These are phyloP conservation scores for Macrocybe gigantea DNA, from an alignment of 768 basidiomycete species.

Conservation along the genomic window DNA sequence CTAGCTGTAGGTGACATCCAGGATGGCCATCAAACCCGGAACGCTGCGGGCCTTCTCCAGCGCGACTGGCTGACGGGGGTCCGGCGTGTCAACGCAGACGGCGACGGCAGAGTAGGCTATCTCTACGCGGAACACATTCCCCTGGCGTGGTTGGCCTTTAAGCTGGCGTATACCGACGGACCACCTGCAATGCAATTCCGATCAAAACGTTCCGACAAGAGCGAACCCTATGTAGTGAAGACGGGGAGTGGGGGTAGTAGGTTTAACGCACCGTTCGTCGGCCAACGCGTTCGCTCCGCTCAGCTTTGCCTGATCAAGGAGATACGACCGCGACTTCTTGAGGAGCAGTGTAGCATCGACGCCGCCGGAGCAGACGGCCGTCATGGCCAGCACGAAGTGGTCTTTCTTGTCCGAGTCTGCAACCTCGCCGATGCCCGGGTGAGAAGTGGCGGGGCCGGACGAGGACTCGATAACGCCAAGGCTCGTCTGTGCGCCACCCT, in stretches of 20 bases:
- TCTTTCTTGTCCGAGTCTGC: slow-evolving; percentile 14
- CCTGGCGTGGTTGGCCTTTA: slow-evolving; percentile 34
- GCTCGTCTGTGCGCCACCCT: no score
- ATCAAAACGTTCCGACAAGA: slow-evolving; percentile 24
- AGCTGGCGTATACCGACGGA: slow-evolving; percentile 35
- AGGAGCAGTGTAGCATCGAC: slow-evolving; percentile 58
- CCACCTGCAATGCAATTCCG: slow-evolving; percentile 60
- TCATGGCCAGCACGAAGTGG: slow-evolving; percentile 29
- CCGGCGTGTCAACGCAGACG: slow-evolving; percentile 41
- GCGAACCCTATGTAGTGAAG: not conserved
- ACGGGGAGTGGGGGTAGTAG: slow-evolving; percentile 1
- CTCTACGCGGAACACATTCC: slow-evolving; percentile 30
- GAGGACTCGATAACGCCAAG: no score
- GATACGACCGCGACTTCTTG: slow-evolving; percentile 42
- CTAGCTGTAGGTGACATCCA: slow-evolving; percentile 16
- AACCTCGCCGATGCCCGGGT: no score
- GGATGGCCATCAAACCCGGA: slow-evolving; percentile 73
- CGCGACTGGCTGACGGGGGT: slow-evolving; percentile 59
- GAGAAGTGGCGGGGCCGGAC: no score
- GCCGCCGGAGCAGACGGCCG: slow-evolving; percentile 53
- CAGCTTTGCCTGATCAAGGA: slow-evolving; percentile 43
- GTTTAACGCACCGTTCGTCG: slow-evolving; percentile 57
- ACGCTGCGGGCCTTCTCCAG: slow-evolving; percentile 55
- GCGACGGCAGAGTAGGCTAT: slow-evolving; percentile 59
- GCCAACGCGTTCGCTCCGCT: slow-evolving; percentile 57